These are phyloP conservation scores for slime mould (Dictyostelium discoideum) DNA, from an alignment of 78 protist species.

Conservation along the genomic window DNA sequence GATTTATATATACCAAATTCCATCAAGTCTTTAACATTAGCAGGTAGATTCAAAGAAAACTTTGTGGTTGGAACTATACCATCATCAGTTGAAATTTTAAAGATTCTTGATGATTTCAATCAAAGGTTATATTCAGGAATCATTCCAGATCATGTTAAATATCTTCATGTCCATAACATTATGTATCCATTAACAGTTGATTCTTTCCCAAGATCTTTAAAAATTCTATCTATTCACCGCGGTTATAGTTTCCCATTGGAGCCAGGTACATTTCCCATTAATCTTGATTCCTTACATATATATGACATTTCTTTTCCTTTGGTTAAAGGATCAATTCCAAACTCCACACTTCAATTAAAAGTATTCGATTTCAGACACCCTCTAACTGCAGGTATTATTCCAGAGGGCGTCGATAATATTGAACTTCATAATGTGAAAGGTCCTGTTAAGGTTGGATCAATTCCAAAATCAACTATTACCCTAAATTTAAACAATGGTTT, in stretches of 20 bases:
- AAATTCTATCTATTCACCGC: neutral
- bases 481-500: neutral
- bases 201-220: neutral
- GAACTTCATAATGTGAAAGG: neutral
- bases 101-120: neutral
- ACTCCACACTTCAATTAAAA: neutral
- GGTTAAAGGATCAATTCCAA: neutral
- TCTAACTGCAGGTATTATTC: neutral
- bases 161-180: neutral
- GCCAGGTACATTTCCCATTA: neutral
- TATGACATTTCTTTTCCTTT: neutral
- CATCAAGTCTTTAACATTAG: neutral
- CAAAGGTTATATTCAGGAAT: neutral
- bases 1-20: neutral
- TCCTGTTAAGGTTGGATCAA: neutral
- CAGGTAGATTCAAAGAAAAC: neutral
- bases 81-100: neutral
- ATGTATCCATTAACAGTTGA: neutral
- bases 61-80: neutral
- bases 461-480: neutral
- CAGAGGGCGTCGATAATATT: neutral
- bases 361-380: neutral
- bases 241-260: neutral
- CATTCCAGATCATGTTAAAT: neutral
- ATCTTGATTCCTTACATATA: neutral